Base-by-base conservation (phyloP, 208 protist species). In the Leishmania lainsoni region DNA sequence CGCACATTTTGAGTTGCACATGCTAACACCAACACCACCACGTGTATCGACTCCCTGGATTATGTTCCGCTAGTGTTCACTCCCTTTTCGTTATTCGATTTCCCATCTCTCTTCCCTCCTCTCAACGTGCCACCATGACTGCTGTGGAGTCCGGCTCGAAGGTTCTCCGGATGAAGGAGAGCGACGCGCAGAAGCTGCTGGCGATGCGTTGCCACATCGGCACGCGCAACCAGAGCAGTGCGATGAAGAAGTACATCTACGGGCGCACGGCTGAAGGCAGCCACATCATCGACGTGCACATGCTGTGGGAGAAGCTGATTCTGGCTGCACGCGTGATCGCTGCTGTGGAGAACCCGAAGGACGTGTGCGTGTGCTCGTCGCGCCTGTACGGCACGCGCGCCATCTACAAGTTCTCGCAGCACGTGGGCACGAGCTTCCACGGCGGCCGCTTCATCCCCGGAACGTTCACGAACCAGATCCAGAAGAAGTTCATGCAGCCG, bases 381-480 rank as follows among this genome's bases (percentile, higher is more conserved):
- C 93, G 98, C 81, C 82, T 93, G 69, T 99, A 94, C 79, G 98
- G 98, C 77, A 98, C 99, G 91, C 93, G 99, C 80, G 97, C 98
- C 80, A 92, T 99, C 78, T 96, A 99, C 90, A 99, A 99, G 94
- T 99, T 99, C 91, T 94, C 97, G 83, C 91, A 98, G 84, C 96
- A 99, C 91, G 95, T 95, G 80, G 98, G 98, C 76, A 94, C 98
- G 56, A 91, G 87, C 45, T 98, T 95, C 87, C 91, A 99, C 80
- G 95, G 90, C 73, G 95, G 97, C 86, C 91, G 98, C 81, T 99
- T 98, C 96, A 99, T 98, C 83, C 99, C 99, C 76, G 99, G 99
- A 95, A 99, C 98, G 75, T 99, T 99, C 93, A 99, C 99, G 84
- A 99, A 99, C 94, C 98, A 99, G 93, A 99, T 98, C 82, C 96